Percentiles rank a stretch among this genome's conserved stretches.
These are phyloP conservation scores for Isabelozyma heimii DNA, from an alignment of 805 yeast species.

Conservation along the genomic window DNA sequence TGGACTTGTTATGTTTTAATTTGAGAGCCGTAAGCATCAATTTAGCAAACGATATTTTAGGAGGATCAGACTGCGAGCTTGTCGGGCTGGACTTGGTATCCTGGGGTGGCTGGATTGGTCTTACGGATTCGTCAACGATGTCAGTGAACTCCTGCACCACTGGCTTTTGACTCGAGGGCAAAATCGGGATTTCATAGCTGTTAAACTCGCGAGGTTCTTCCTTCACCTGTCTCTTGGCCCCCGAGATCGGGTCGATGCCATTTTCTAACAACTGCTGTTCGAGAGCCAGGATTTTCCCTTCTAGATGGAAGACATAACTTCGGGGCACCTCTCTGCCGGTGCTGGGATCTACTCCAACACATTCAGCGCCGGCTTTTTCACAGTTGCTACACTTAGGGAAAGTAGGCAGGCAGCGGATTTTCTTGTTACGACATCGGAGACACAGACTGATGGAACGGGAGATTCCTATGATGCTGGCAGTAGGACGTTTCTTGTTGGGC, in stretches of 20 bases:
- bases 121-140: not conserved
- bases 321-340: constrained; percentile 87
- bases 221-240: constrained; percentile 1
- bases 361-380: constrained; percentile 61
- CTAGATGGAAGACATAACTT: constrained; percentile 70
- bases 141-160: not conserved
- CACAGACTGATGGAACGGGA: constrained; percentile 80
- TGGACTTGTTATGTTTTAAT: constrained; percentile 28
- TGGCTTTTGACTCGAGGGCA: not conserved
- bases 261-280: constrained; percentile 46
- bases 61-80: not conserved
- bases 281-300: constrained; percentile 57
- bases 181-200: not conserved
- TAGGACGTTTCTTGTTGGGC: not conserved
- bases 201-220: not conserved
- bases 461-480: constrained; percentile 28
- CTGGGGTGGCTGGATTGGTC: not conserved
- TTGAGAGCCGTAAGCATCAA: constrained; percentile 77
- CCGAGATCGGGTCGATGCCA: constrained; percentile 32
- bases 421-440: constrained; percentile 71
- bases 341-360: constrained; percentile 83
- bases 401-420: constrained; percentile 64
- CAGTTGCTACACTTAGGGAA: constrained; percentile 69
- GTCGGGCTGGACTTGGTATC: not conserved
- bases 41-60: constrained; percentile 66